Base-by-base conservation (phyloP, 768 basidiomycete species). In the Tulasnella sp. region DNA sequence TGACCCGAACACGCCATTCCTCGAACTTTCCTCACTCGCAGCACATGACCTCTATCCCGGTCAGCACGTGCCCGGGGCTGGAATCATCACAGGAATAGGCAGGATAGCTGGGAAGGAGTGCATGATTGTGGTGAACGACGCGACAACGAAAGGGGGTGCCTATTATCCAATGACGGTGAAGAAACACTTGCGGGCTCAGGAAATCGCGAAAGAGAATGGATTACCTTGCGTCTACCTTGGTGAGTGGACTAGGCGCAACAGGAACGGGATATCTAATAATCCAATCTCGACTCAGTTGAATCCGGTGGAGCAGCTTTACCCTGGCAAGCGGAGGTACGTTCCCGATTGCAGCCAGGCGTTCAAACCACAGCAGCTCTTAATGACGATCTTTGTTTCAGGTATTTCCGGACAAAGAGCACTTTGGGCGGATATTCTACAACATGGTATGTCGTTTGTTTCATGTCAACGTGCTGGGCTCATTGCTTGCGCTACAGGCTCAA, bases 401-500 rank as follows among this genome's bases (percentile, higher is more conserved):
- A 18, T 97, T 97, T 85, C 96, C 96, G 7, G 96, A 98, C 87
- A 94, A 92, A 84, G 93, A 97, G 81, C 95, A 98, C 84, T 98
- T 98, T 82, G 96, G 96, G 5, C 90, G 96, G 7, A 97, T 98
- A 83, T 98, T 98, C 86, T 98, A 96, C 85, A 98, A 98, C 83
- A 97, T 97, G 95, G 96, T 93, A 79, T 72, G 87, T 48, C 27
- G 8, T 27, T 27, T 36, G 5, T 8, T 62, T 9, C n/a, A 14
- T 19, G 6, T 68, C 52, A n/a, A 27, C 24, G 19, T 34, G 21
- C 71, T n/a, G 7, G 5, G 27, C 46, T 0, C n/a, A 62, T 27
- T 44, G 14, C 68, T 38, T 72, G 8, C 24, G 72, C 68, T 24
- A 3, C 82, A 94, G 93, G 94, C 94, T 7, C 95, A 95, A 88